Base-by-base conservation (phyloP, 2,329 filamentous ascomycete species). In the Epichloe amarillans region DNA sequence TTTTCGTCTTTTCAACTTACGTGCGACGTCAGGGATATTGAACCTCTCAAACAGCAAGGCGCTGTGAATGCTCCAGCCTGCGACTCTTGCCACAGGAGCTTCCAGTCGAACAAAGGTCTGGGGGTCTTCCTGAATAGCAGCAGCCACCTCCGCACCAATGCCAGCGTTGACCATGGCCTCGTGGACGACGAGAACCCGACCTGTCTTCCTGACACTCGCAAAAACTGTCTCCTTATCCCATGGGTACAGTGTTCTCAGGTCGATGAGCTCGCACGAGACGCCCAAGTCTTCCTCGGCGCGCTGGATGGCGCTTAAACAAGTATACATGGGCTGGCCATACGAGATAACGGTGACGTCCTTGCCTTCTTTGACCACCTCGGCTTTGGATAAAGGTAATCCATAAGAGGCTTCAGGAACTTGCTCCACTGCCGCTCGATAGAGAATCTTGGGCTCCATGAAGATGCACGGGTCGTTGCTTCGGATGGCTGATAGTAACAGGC, bases 401-500 rank as follows among this genome's bases (percentile, higher is more conserved):
- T 93, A 96, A 3, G 86, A 72, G 21, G 81, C 84, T 1, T 82
- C 79, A 0, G 90, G 90, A 1, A 96, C 90, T 65, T 95, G 87
- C 66, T 96, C 90, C 30, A 95, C 87, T 0, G 90, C 87, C 0
- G 90, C 89, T 19, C 90, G 83, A 66, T 96, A 96, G 12, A 96
- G 72, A 45, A 93, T 86, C 70, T 96, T 96, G 43, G 90, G 90
- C 65, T 96, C 90, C 83, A 96, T 83, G 67, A 96, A 95, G 49
- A 96, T 73, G 55, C 91, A 88, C 0, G 90, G 90, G 64, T 96
- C 90, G 54, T 88, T 87, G 76, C 81, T 70, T 71, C 80, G 80
- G 49, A 95, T 88, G 0, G 84, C 78, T 3, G 85, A 77, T 3
- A 95, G 73, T 47, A 95, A 71, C 3, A 96, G 73, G 2, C 90